Base-by-base conservation (phyloP, 805 yeast species). In the Barnettozyma populi region DNA sequence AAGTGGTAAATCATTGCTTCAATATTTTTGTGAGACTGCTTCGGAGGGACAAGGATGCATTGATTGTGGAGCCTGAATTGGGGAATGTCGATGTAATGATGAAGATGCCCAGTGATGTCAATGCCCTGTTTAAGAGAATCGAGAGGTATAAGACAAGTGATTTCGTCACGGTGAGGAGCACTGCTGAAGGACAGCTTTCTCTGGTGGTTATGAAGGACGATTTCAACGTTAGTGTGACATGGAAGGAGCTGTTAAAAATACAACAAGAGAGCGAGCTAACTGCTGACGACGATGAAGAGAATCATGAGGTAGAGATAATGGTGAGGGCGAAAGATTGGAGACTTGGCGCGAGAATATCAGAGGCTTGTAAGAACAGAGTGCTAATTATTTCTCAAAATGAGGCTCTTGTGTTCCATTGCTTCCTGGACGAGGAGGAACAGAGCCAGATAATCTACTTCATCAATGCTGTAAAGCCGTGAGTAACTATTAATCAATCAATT, bases 21-120 rank as follows among this genome's bases (percentile, higher is more conserved):
- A 79, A 80, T 44, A 76, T 90, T 18, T 92, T 95, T 0, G 86
- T 86, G 2, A 70, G 81, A 54, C 68, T 86, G 37, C 57, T 86
- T 47, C 75, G 80, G 49, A 72, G 70, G 52, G 75, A 72, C 14
- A 79, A 76, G 50, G 82, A 79, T 47, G 72, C 73, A 13, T 59
- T 73, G 43, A 68, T 79, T 9, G 67, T 71, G 18, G 94, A 86
- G 57, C 96, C 96, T 0, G 77, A 74, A 56, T 65, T 82, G 40
- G 70, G 71, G 39, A 67, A 68, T 45, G 74, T 82, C 44, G 79
- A 80, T 55, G 65, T 83, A 36, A 70, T 83, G 60, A 69, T 86
- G 73, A 65, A 61, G 41, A 42, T 73, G 21, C 77, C 77, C 3
- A 46, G 59, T 1, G 79, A 78, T 48, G 76, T 86, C 51, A 60